These are phyloP conservation scores for Leucogyrophana mollusca DNA, from an alignment of 768 basidiomycete genomes.

Conservation along the genomic window DNA sequence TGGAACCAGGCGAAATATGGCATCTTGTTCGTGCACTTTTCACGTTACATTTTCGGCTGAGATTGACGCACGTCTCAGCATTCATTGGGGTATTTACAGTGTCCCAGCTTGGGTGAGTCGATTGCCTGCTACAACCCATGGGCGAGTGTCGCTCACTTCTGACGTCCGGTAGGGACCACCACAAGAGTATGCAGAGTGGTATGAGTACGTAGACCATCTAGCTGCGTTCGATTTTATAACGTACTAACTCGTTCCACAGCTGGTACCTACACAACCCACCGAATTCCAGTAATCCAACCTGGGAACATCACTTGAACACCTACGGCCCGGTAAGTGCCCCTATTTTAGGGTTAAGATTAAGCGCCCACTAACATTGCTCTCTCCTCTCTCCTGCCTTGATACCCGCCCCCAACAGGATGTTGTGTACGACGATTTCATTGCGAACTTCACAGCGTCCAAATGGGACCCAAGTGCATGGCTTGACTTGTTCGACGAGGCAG, in stretches of 20 bases:
- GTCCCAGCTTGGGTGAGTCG: constrained; percentile 43
- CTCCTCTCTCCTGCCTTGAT: neutral
- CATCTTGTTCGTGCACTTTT: constrained; percentile 45
- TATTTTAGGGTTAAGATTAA: neutral
- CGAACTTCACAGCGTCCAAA: constrained; percentile 47
- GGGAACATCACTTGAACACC: constrained; percentile 46
- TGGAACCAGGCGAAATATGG: constrained; percentile 55
- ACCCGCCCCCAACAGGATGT: constrained; percentile 34
- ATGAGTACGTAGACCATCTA: constrained; percentile 36
- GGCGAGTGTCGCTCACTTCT: neutral
- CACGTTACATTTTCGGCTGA: neutral
- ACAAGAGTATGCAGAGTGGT: constrained; percentile 53
- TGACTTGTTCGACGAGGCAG: constrained; percentile 51
- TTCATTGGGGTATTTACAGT: constrained; percentile 52
- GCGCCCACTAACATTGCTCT: neutral
- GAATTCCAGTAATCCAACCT: constrained; percentile 38
- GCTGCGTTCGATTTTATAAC: neutral
- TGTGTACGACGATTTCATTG: constrained; percentile 59
- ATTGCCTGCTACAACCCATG: too few relatives aligned
- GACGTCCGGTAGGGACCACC: constrained; percentile 34
- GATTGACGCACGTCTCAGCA: constrained; percentile 25
- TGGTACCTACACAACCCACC: constrained; percentile 38
- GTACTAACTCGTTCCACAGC: constrained; percentile 17
- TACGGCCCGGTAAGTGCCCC: constrained; percentile 39
- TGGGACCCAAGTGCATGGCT: constrained; percentile 58